A percentile compares a stretch with the other conserved stretches of the same genome.
phyloP scores from a whole-genome alignment of 768 basidiomycete species.

The Hemileccinum impolitum region DNA sequence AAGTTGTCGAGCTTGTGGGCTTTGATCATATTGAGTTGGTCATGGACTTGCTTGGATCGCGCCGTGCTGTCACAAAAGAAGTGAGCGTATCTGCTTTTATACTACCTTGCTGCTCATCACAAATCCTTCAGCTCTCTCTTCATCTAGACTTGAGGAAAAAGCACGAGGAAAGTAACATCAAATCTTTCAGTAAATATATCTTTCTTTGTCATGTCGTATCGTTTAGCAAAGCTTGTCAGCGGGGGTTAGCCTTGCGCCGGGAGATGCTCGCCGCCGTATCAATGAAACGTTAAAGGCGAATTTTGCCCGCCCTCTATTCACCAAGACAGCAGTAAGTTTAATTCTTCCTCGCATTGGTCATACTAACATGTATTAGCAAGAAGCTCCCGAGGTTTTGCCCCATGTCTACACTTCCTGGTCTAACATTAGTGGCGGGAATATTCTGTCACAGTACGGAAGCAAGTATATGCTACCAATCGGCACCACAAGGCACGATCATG shows the following conservation, averaged over 20 bases:
- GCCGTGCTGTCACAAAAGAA: conserved; percentile 45
- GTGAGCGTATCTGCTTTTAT: conserved; percentile 33
- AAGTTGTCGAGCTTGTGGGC: conserved; percentile 77
- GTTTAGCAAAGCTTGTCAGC: not conserved
- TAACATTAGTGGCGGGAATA: conserved; percentile 53
- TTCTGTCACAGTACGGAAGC: conserved; percentile 66
- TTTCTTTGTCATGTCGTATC: not conserved
- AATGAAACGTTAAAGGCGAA: conserved; percentile 58
- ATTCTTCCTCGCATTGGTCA: not conserved
- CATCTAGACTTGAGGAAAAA: not conserved
- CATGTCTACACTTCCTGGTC: conserved; percentile 82
- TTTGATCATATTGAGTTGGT: conserved; percentile 82
- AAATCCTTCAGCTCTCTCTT: conserved; percentile 16
- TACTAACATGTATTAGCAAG: conserved; percentile 37
- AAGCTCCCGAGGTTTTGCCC: conserved; percentile 64
- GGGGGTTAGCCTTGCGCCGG: conserved; percentile 34
- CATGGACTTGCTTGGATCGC: conserved; percentile 61
- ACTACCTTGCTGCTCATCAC: not conserved
- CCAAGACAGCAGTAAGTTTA: conserved; percentile 46
- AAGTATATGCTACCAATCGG: conserved; percentile 83
- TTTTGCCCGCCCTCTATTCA: conserved; percentile 64
- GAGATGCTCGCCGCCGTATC: conserved; percentile 59
- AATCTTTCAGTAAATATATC: conserved; percentile 8
- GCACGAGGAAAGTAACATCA: not conserved
- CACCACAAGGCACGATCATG: conserved; percentile 61